Evolutionary conservation across 2,329 filamentous ascomycete genomes (phyloP).

Genomic region (Thelonectria blattea): DNA sequence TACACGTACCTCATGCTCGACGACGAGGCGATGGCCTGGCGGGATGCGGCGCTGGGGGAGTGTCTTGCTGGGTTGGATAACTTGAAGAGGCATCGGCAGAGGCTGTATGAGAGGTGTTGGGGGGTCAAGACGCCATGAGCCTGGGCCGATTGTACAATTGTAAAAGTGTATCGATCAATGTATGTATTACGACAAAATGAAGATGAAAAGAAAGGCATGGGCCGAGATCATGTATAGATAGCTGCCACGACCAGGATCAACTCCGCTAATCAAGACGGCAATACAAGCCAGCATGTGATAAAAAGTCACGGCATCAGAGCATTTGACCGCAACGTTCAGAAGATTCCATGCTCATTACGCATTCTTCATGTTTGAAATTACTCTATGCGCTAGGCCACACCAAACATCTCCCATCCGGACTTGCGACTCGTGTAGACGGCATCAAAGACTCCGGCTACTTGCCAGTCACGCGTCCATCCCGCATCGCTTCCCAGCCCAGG

Average conservation of each 20-base stretch:
- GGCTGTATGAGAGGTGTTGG: slow-evolving; percentile 45
- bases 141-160: slow-evolving; percentile 8
- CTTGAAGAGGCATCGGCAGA: slow-evolving; percentile 58
- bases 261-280: background rate
- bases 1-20: slow-evolving; percentile 82
- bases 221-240: slow-evolving; percentile 10
- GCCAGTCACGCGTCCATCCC: background rate
- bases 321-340: background rate
- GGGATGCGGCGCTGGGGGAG: slow-evolving; percentile 63
- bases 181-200: background rate
- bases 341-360: slow-evolving; percentile 3
- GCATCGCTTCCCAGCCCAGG: background rate
- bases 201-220: background rate
- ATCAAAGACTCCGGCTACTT: slow-evolving; percentile 2
- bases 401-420: slow-evolving; percentile 11
- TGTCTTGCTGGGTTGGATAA: slow-evolving; percentile 63
- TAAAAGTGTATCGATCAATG: background rate
- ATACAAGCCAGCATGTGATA: background rate
- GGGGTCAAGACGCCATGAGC: slow-evolving; percentile 18
- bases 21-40: slow-evolving; percentile 66
- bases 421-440: background rate
- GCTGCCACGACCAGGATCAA: background rate
- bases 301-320: background rate
- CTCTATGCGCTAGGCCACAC: slow-evolving; percentile 26
- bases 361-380: slow-evolving; percentile 17